phyloP scores from a whole-genome alignment of 73 alveolate species.

The Durusdinium trenchii region DNA sequence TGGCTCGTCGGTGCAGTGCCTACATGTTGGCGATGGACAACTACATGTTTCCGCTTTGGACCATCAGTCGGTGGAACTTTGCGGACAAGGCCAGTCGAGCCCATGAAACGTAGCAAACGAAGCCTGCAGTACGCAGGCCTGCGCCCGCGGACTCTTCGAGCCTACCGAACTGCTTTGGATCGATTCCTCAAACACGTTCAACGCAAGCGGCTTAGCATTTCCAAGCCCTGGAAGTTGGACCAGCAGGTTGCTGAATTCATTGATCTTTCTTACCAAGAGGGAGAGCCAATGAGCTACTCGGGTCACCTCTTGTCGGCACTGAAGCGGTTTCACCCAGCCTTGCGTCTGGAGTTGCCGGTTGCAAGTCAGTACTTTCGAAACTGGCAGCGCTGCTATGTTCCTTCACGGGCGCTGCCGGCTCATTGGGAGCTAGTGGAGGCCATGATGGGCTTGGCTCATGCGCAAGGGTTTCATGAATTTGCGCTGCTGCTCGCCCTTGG shows the following conservation, averaged over 20 bases:
- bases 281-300: neutral
- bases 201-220: neutral
- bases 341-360: neutral
- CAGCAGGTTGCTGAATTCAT: neutral
- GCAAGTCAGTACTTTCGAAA: neutral
- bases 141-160: neutral
- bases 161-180: neutral
- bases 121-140: neutral
- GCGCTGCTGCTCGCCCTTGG: too few species aligned
- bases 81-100: neutral
- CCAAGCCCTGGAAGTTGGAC: neutral
- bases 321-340: neutral
- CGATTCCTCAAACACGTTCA: neutral
- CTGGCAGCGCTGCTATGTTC: neutral
- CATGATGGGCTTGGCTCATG: too few species aligned
- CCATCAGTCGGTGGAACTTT: slow-evolving; percentile 4
- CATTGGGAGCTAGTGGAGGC: too few species aligned
- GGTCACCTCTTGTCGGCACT: neutral
- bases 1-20: neutral
- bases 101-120: neutral
- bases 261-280: neutral
- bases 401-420: neutral
- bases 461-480: too few species aligned
- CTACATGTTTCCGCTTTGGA: neutral
- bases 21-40: neutral